phyloP scores from a whole-genome alignment of 352 stramenopile species.

The Aphanomyces stellatus region DNA sequence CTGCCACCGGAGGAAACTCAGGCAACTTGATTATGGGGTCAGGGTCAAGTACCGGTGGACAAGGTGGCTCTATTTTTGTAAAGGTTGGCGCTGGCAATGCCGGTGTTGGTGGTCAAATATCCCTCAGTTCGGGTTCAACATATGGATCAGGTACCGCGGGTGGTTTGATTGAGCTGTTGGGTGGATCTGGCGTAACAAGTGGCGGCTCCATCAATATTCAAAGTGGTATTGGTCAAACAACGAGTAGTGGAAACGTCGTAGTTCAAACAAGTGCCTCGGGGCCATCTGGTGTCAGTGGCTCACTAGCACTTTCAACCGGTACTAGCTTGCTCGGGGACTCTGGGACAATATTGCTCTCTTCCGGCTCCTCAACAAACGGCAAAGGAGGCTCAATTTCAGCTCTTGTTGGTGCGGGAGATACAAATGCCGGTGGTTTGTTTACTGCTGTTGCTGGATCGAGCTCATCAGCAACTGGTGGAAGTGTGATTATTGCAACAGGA shows the following conservation, averaged over 20 bases:
- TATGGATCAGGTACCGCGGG: background rate
- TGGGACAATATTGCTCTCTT: background rate
- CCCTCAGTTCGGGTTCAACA: background rate
- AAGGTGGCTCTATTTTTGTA: background rate
- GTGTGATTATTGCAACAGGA: background rate
- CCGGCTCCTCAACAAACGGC: background rate
- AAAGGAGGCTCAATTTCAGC: conserved; percentile 3
- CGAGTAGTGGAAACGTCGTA: background rate
- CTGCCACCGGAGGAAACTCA: background rate
- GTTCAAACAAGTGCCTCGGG: background rate
- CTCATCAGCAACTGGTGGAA: background rate
- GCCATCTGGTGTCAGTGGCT: background rate
- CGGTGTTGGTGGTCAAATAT: background rate
- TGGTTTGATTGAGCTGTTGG: background rate
- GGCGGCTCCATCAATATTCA: background rate
- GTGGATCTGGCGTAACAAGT: background rate
- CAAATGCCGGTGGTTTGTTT: background rate
- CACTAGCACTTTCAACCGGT: background rate
- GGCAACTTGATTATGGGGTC: background rate
- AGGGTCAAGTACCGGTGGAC: background rate
- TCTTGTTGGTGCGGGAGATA: background rate
- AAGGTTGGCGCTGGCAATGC: background rate
- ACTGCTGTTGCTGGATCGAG: background rate
- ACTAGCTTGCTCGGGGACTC: background rate
- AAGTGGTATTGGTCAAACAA: conserved; percentile 1